A percentile compares a stretch with the other conserved stretches of the same genome.
Conservation (phyloP, 805 yeast species). For the Debaryomyces tyrocola region DNA sequence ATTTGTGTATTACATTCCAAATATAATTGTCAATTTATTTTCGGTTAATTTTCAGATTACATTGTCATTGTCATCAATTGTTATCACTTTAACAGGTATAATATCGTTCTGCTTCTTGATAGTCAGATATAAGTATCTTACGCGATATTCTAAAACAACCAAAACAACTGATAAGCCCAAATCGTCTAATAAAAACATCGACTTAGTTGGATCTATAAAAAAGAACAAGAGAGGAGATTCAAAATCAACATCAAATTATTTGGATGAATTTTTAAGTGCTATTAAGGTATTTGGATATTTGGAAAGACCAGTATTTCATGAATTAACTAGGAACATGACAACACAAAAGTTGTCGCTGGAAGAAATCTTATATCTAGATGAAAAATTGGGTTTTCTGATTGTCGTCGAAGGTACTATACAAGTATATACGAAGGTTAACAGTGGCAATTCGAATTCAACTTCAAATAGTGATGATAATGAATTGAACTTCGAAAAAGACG, state of each 20-base stretch:
- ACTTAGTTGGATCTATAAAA: conserved; percentile 41
- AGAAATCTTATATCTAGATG: conserved; percentile 73
- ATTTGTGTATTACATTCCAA: conserved; percentile 15
- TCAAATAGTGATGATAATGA: conserved; percentile 16
- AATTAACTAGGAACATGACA: conserved; percentile 85
- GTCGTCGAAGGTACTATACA: conserved; percentile 91
- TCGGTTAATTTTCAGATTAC: conserved; percentile 51
- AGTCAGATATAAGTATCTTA: conserved; percentile 62
- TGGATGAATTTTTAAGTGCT: conserved; percentile 88
- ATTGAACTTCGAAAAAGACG: conserved; percentile 35
- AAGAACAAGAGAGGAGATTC: conserved; percentile 22
- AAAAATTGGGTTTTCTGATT: conserved; percentile 80
- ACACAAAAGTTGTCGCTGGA: conserved; percentile 79
- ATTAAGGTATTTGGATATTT: conserved; percentile 92
- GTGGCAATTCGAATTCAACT: conserved; percentile 4
- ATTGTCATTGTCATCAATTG: conserved; percentile 49
- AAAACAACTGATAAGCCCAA: conserved; percentile 41
- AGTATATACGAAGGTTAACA: conserved; percentile 59
- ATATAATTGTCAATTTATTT: conserved; percentile 12
- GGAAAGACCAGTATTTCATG: conserved; percentile 88
- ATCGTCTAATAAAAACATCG: conserved; percentile 45
- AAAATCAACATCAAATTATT: conserved; percentile 52
- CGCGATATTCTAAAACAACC: conserved; percentile 53
- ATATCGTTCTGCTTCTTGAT: conserved; percentile 42
- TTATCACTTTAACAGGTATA: conserved; percentile 29